A percentile compares a stretch with the other conserved stretches of the same genome.
Evolutionary conservation across 208 protist species (phyloP).

Genomic region (Trypanosoma conorhini): DNA sequence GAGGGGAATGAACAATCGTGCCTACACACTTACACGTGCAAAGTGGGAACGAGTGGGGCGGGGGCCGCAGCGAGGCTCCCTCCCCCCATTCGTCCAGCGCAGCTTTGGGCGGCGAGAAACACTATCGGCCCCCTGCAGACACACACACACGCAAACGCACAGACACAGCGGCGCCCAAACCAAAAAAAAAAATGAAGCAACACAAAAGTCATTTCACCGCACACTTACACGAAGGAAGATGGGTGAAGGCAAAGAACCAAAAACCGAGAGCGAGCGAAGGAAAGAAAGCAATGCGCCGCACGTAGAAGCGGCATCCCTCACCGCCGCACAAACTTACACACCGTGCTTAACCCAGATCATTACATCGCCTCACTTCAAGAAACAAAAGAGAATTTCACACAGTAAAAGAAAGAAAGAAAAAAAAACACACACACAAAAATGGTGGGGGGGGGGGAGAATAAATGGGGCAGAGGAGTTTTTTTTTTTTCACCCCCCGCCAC

Average conservation of each 20-base stretch:
- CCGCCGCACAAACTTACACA: neutral
- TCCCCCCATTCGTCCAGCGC: too few relatives aligned
- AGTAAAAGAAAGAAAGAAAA: constrained; percentile 2
- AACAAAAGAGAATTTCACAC: neutral
- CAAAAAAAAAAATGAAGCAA: neutral
- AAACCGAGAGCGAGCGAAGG: neutral
- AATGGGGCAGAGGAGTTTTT: neutral
- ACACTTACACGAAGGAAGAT: neutral
- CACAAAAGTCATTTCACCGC: neutral
- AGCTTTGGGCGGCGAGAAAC: too few relatives aligned
- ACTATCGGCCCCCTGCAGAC: too few relatives aligned
- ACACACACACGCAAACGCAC: neutral
- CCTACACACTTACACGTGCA: too few relatives aligned
- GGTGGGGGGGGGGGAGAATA: constrained; percentile 20
- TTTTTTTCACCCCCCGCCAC: neutral
- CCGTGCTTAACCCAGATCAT: neutral
- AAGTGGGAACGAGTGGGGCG: neutral
- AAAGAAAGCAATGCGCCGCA: neutral
- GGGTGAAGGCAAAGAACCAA: constrained; percentile 14
- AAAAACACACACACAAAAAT: constrained; percentile 23
- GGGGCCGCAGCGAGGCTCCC: neutral
- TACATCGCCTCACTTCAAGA: neutral
- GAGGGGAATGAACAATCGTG: too few relatives aligned
- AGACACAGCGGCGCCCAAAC: neutral
- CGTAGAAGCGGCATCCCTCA: neutral